Evolutionary conservation across 495 filamentous ascomycete genomes (phyloP).

Genomic region (Neurospora sp.): DNA sequence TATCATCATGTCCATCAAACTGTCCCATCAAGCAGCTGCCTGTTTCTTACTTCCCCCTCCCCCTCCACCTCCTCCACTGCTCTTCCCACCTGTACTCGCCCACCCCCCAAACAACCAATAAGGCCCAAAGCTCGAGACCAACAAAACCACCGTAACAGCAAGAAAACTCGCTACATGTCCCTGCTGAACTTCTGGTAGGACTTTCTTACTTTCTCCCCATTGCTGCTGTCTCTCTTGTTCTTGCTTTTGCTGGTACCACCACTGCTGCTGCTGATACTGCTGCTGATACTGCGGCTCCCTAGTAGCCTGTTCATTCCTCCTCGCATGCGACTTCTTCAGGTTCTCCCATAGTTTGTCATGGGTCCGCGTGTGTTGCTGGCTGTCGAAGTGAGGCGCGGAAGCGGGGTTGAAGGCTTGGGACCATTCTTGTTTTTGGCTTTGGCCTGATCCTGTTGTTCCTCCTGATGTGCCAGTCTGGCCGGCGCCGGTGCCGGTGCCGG

Average conservation of each 20-base stretch:
- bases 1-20: not conserved
- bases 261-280: constrained; percentile 9
- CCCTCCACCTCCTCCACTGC: not conserved
- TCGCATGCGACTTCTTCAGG: not conserved
- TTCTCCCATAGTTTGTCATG: not conserved
- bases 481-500: not conserved
- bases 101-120: constrained; percentile 16
- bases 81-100: constrained; percentile 3
- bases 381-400: constrained; percentile 54
- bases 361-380: constrained; percentile 50
- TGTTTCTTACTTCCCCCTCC: not conserved
- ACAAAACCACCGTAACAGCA: constrained; percentile 27
- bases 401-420: constrained; percentile 8
- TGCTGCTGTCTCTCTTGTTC: constrained; percentile 11
- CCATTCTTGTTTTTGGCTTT: constrained; percentile 10
- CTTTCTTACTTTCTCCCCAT: constrained; percentile 1
- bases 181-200: not conserved
- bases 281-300: not conserved
- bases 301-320: not conserved
- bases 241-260: constrained; percentile 29
- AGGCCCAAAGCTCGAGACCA: constrained; percentile 27
- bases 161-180: constrained; percentile 26
- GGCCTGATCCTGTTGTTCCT: constrained; percentile 37
- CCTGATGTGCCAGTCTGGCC: constrained; percentile 1
- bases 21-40: not conserved